These are phyloP conservation scores for Phytophthora quininea DNA, from an alignment of 352 stramenopile genomes.

Conservation along the genomic window DNA sequence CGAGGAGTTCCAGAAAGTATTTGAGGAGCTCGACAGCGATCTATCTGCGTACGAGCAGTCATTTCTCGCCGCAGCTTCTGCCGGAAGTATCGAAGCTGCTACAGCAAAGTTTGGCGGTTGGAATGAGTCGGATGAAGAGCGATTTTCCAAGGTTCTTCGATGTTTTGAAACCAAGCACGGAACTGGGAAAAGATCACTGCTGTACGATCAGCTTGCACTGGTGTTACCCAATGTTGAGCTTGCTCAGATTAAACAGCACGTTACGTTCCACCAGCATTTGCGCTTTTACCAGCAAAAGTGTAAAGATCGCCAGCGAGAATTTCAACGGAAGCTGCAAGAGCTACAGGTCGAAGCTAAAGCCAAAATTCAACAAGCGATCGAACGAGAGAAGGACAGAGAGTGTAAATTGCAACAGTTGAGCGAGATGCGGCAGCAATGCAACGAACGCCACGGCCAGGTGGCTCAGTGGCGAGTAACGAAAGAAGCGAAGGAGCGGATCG, in stretches of 20 bases:
- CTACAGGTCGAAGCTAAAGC: constrained; percentile 32
- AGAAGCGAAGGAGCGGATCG: constrained; percentile 63
- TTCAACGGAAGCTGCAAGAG: constrained; percentile 43
- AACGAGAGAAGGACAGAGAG: constrained; percentile 35
- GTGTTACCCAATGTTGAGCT: constrained; percentile 46
- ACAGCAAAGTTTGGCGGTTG: constrained; percentile 51
- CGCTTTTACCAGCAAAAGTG: constrained; percentile 65
- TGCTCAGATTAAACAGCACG: constrained; percentile 55
- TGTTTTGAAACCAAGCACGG: constrained; percentile 46
- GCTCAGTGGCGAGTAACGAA: constrained; percentile 56
- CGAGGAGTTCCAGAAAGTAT: constrained; percentile 37
- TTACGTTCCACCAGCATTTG: constrained; percentile 65
- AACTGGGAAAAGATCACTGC: constrained; percentile 45
- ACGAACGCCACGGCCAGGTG: constrained; percentile 49
- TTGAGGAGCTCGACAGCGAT: constrained; percentile 34
- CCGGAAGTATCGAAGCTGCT: constrained; percentile 42
- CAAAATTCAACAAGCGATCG: constrained; percentile 32
- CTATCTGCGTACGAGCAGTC: constrained; percentile 41
- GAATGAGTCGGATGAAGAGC: constrained; percentile 54
- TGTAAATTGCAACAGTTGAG: constrained; percentile 41
- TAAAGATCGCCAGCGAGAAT: constrained; percentile 50
- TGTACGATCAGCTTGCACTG: constrained; percentile 65
- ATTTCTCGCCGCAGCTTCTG: constrained; percentile 45
- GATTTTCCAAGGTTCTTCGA: constrained; percentile 62
- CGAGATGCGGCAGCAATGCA: constrained; percentile 48